A percentile compares a stretch with the other conserved stretches of the same genome.
Evolutionary conservation across 257 asterid species (phyloP).

Genomic region (Euphrasia confusa): DNA sequence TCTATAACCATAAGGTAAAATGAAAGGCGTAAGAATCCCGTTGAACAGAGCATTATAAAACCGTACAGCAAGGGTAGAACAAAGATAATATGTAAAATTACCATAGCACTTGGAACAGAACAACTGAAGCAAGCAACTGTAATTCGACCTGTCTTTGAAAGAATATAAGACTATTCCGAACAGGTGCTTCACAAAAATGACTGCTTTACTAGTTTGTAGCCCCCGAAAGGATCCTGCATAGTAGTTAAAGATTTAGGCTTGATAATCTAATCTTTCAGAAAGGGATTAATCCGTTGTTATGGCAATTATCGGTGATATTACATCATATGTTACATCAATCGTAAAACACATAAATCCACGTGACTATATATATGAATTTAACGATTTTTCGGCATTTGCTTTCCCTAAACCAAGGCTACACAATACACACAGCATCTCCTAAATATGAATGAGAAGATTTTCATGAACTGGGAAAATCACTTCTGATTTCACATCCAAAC

Average conservation of each 20-base stretch:
- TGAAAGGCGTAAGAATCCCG: constrained; percentile 8
- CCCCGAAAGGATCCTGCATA: constrained; percentile 26
- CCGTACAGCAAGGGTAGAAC: background rate
- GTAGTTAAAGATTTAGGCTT: constrained; percentile 12
- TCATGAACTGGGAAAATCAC: background rate
- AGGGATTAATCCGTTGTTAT: no score
- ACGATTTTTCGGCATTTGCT: no score
- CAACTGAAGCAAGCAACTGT: constrained; percentile 16
- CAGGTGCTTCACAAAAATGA: constrained; percentile 18
- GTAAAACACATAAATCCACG: background rate
- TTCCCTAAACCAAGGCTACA: no score
- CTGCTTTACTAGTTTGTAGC: background rate
- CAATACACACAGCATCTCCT: background rate
- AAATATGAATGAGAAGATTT: background rate
- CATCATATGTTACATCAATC: background rate
- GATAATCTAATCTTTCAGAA: no score
- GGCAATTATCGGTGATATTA: background rate
- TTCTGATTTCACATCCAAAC: constrained; percentile 4
- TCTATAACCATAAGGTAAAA: constrained; percentile 41
- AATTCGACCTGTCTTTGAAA: background rate
- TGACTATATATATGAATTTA: no score
- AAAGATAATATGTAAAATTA: constrained; percentile 22
- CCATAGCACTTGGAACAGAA: constrained; percentile 31
- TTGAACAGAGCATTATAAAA: background rate
- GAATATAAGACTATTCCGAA: background rate